phyloP scores from a whole-genome alignment of 1,139 yeast genomes.

The Geotrichum bryndzae region DNA sequence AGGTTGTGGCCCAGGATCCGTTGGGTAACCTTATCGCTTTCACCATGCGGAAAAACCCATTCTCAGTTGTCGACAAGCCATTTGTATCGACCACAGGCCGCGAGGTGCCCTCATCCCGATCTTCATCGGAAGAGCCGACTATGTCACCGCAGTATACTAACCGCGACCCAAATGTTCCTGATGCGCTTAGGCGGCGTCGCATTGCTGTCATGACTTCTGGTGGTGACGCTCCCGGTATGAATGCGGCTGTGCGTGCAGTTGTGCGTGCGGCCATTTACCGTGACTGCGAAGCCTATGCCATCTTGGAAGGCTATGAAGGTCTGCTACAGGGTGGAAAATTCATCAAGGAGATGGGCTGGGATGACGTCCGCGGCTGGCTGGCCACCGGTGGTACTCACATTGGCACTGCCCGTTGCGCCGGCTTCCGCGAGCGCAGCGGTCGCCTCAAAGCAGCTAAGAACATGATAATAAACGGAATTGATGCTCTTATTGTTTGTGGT shows the following conservation, averaged over 20 bases:
- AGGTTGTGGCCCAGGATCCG: slow-evolving; percentile 54
- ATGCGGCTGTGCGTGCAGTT: slow-evolving; percentile 89
- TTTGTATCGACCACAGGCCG: slow-evolving; percentile 5
- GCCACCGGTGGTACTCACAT: slow-evolving; percentile 91
- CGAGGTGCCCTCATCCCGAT: neutral
- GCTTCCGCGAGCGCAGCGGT: slow-evolving; percentile 78
- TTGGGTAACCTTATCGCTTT: slow-evolving; percentile 56
- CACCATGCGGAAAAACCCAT: slow-evolving; percentile 37
- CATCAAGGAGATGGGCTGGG: slow-evolving; percentile 79
- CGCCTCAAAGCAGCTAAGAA: slow-evolving; percentile 77
- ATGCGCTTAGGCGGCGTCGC: slow-evolving; percentile 38
- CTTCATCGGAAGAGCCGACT: neutral
- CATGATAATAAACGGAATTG: slow-evolving; percentile 82
- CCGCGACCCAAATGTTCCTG: neutral
- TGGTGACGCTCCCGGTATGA: slow-evolving; percentile 99
- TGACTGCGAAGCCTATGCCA: slow-evolving; percentile 92
- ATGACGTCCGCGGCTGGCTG: slow-evolving; percentile 87
- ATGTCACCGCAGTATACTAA: neutral
- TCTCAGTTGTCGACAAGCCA: slow-evolving; percentile 24
- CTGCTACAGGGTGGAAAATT: slow-evolving; percentile 73
- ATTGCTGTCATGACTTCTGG: slow-evolving; percentile 97
- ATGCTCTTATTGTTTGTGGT: slow-evolving; percentile 95
- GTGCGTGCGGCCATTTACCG: slow-evolving; percentile 82
- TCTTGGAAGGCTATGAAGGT: slow-evolving; percentile 94
- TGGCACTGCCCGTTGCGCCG: slow-evolving; percentile 91